Evolutionary conservation across 768 basidiomycete genomes (phyloP).

Genomic region (Dioszegia aurantiaca): DNA sequence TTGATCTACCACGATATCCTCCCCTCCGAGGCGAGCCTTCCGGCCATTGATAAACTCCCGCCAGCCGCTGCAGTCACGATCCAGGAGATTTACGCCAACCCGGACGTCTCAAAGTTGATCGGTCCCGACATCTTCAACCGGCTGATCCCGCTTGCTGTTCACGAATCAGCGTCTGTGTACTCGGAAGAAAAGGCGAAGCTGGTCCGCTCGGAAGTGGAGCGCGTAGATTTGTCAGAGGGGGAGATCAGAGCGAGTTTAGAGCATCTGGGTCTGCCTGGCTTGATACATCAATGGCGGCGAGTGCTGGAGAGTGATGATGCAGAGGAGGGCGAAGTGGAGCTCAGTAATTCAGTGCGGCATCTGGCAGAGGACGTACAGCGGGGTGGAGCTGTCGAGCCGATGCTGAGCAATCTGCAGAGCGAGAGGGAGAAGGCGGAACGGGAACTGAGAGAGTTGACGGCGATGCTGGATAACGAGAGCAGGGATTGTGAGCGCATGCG

Average conservation of each 20-base stretch:
- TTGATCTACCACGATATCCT: conserved; percentile 92
- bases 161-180: conserved; percentile 93
- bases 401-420: conserved; percentile 67
- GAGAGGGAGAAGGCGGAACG: conserved; percentile 59
- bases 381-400: conserved; percentile 63
- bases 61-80: conserved; percentile 80
- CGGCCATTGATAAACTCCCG: conserved; percentile 72
- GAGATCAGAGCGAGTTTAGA: conserved; percentile 77
- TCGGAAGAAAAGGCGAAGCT: conserved; percentile 98
- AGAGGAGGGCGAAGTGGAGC: conserved; percentile 62
- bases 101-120: conserved; percentile 91
- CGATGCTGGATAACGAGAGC: conserved; percentile 75
- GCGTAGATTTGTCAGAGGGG: conserved; percentile 75
- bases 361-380: conserved; percentile 58
- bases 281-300: conserved; percentile 46
- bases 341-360: conserved; percentile 50
- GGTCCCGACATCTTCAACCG: conserved; percentile 84
- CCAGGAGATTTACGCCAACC: conserved; percentile 85
- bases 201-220: conserved; percentile 83
- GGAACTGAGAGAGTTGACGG: conserved; percentile 64
- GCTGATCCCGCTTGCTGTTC: conserved; percentile 86
- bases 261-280: conserved; percentile 72
- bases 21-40: conserved; percentile 72
- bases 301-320: conserved; percentile 60
- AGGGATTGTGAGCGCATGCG: conserved; percentile 84